Conservation (phyloP, 306 rosid genomes). For the Ceratonia siliqua region DNA sequence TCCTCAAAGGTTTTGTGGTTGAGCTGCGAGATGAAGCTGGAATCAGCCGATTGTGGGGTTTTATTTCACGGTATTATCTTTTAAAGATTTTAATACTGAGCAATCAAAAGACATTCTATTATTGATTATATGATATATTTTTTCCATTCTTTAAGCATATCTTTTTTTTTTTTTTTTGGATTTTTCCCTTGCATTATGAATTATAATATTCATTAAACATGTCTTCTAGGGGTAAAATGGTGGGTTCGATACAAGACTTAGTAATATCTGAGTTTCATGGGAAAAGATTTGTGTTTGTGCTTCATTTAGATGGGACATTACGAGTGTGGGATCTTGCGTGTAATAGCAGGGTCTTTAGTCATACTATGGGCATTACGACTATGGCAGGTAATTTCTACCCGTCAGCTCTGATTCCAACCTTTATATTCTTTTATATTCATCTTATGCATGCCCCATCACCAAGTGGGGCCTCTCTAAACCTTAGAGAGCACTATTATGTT, state of each 20-base stretch:
- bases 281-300: slow-evolving; percentile 74
- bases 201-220: slow-evolving; percentile 28
- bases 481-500: neutral
- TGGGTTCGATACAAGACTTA: slow-evolving; percentile 78
- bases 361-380: slow-evolving; percentile 50
- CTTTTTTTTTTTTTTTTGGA: slow-evolving; percentile 19
- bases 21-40: slow-evolving; percentile 94
- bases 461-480: neutral
- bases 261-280: slow-evolving; percentile 57
- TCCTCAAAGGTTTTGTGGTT: slow-evolving; percentile 48
- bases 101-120: neutral
- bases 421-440: slow-evolving; percentile 8
- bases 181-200: slow-evolving; percentile 8
- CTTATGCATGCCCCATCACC: slow-evolving; percentile 12
- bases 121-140: neutral
- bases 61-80: slow-evolving; percentile 69
- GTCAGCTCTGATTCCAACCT: neutral
- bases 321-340: slow-evolving; percentile 82
- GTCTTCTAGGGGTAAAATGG: slow-evolving; percentile 72
- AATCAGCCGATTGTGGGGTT: slow-evolving; percentile 83
- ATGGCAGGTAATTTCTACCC: slow-evolving; percentile 57
- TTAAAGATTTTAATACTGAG: neutral
- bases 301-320: slow-evolving; percentile 77
- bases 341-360: slow-evolving; percentile 58
- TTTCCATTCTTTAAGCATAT: neutral